Evolutionary conservation across 2,329 filamentous ascomycete species (phyloP).

Genomic region (Microsporum audouinii): DNA sequence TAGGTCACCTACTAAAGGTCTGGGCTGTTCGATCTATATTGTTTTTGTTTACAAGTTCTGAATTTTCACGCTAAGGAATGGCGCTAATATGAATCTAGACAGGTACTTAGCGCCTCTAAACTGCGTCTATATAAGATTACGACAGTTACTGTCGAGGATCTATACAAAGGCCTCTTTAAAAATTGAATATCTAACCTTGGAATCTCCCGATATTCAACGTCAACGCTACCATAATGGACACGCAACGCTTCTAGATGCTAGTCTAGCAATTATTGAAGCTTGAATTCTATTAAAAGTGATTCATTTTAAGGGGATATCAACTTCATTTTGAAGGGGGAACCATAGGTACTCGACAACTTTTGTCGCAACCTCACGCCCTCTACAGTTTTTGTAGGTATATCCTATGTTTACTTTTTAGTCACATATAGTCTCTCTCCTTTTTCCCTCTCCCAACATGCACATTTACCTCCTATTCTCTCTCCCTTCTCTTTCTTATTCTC

Average conservation of each 20-base stretch:
- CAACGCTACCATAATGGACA: background rate
- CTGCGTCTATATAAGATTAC: background rate
- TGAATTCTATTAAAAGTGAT: background rate
- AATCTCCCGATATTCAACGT: background rate
- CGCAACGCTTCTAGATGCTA: background rate
- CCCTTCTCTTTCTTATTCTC: background rate
- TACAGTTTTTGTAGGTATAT: background rate
- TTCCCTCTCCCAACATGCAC: background rate
- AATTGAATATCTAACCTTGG: background rate
- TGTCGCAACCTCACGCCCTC: background rate
- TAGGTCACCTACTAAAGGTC: background rate
- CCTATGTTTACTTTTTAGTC: background rate
- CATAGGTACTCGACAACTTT: background rate
- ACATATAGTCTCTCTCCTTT: background rate
- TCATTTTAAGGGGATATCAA: background rate
- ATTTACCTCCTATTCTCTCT: background rate
- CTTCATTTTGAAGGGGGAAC: background rate
- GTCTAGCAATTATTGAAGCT: background rate
- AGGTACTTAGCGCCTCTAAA: background rate
- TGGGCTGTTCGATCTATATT: background rate
- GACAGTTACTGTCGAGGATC: background rate
- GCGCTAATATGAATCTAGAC: background rate
- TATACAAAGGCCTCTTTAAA: background rate
- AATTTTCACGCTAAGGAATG: background rate
- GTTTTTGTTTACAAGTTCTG: background rate